Conservation (phyloP, 2,329 filamentous ascomycete genomes). For the Dryadomyces quercus-mongolicae region DNA sequence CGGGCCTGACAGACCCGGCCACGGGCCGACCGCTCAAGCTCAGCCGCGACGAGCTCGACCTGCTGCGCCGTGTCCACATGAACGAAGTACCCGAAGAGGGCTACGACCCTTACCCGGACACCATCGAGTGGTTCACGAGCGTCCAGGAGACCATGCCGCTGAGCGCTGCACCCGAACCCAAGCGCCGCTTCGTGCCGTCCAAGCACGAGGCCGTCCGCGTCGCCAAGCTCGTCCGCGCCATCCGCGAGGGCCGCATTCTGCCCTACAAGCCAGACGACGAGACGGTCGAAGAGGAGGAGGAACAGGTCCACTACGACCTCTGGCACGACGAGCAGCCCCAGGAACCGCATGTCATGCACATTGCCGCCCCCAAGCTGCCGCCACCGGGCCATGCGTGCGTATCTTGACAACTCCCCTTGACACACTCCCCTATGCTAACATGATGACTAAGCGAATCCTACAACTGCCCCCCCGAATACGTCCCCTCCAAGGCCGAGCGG, state of each 20-base stretch:
- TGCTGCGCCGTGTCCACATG: conserved; percentile 77
- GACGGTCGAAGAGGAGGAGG: conserved; percentile 49
- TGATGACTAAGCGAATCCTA: conserved; percentile 54
- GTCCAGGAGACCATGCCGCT: conserved; percentile 89
- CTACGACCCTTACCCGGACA: conserved; percentile 87
- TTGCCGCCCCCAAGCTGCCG: conserved; percentile 84
- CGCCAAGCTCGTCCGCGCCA: conserved; percentile 94
- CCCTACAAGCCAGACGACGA: conserved; percentile 72
- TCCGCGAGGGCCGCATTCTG: conserved; percentile 83
- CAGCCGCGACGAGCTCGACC: conserved; percentile 75
- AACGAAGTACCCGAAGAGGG: conserved; percentile 79
- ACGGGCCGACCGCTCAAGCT: conserved; percentile 89
- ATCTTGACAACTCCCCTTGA: neutral
- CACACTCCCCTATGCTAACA: neutral
- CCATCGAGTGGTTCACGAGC: conserved; percentile 87
- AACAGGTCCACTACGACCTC: conserved; percentile 73
- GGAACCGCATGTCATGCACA: conserved; percentile 82
- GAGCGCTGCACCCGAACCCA: conserved; percentile 88
- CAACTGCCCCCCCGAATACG: conserved; percentile 88
- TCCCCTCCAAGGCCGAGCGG: conserved; percentile 75
- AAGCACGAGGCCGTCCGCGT: conserved; percentile 94
- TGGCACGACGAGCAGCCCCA: conserved; percentile 87
- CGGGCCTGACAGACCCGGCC: conserved; percentile 81
- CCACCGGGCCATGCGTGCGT: conserved; percentile 66
- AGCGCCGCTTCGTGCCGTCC: conserved; percentile 87